Percentiles rank a stretch among this genome's conserved stretches.
Conservation (phyloP, 106 monocot species). For the Dendrobium officinale region DNA sequence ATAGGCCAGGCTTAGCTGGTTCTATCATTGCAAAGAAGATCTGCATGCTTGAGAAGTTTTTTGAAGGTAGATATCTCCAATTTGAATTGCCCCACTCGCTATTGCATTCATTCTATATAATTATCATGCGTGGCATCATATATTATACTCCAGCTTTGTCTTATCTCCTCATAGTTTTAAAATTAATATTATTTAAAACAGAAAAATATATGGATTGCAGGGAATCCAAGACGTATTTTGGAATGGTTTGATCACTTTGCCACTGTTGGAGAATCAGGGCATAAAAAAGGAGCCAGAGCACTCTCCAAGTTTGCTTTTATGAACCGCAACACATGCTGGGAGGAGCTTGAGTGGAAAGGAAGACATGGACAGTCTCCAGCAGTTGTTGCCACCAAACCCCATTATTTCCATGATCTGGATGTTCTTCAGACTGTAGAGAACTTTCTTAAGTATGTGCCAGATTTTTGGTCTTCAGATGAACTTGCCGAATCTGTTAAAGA, state of each 20-base stretch:
- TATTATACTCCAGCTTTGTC: neutral
- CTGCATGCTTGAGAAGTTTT: conserved; percentile 73
- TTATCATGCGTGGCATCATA: neutral
- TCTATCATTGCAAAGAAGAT: conserved; percentile 51
- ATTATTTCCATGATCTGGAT: conserved; percentile 89
- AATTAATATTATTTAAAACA: neutral
- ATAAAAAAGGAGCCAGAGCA: conserved; percentile 76
- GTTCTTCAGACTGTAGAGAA: conserved; percentile 73
- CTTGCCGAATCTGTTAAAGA: conserved; percentile 77
- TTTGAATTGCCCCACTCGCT: neutral
- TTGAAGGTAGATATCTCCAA: conserved; percentile 38
- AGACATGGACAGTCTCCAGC: conserved; percentile 93
- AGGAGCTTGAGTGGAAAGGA: conserved; percentile 97
- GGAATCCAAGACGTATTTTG: conserved; percentile 61
- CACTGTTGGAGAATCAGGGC: conserved; percentile 55
- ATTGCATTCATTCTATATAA: neutral
- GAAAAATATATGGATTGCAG: conserved; percentile 18
- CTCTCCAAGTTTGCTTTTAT: conserved; percentile 80
- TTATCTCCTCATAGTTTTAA: neutral
- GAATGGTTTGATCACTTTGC: conserved; percentile 95
- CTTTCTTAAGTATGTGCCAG: conserved; percentile 86
- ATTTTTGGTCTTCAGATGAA: conserved; percentile 91
- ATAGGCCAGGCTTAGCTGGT: conserved; percentile 47
- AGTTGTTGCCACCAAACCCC: conserved; percentile 95
- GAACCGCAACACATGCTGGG: conserved; percentile 89